Evolutionary conservation across 2,329 filamentous ascomycete genomes (phyloP).

Genomic region (Elsinoe batatas): DNA sequence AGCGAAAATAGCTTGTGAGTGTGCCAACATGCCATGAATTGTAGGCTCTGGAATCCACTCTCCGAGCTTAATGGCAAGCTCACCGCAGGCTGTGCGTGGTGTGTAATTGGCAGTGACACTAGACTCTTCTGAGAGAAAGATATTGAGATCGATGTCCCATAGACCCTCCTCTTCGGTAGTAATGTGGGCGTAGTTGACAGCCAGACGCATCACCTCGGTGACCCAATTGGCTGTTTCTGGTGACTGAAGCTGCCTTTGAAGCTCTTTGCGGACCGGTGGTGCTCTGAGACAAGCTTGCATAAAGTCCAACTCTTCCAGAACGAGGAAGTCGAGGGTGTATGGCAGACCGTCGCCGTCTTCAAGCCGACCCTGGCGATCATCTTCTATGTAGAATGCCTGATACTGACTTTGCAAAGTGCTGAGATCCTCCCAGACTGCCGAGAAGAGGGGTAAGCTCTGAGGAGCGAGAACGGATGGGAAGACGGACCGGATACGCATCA

Average conservation of each 20-base stretch:
- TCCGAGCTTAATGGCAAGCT: conserved; percentile 82
- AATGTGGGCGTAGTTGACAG: conserved; percentile 79
- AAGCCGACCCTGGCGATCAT: conserved; percentile 75
- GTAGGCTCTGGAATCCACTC: conserved; percentile 75
- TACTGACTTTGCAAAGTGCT: conserved; percentile 62
- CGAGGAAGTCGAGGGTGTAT: conserved; percentile 86
- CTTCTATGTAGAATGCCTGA: conserved; percentile 72
- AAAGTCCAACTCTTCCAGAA: conserved; percentile 90
- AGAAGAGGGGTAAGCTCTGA: conserved; percentile 74
- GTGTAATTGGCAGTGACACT: conserved; percentile 95
- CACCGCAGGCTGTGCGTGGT: conserved; percentile 81
- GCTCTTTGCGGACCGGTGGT: conserved; percentile 75
- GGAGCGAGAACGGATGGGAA: conserved; percentile 75
- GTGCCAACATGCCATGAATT: conserved; percentile 66
- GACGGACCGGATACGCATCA: conserved; percentile 77
- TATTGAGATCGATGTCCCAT: conserved; percentile 93
- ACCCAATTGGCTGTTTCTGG: conserved; percentile 62
- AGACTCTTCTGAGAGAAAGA: conserved; percentile 91
- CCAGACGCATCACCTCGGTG: conserved; percentile 74
- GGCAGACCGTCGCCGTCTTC: conserved; percentile 88
- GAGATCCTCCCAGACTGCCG: conserved; percentile 81
- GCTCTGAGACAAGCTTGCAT: conserved; percentile 85
- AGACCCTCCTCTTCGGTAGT: conserved; percentile 85
- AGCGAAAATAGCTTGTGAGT: conserved; percentile 65
- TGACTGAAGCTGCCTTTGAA: conserved; percentile 64